Evolutionary conservation across 2,329 filamentous ascomycete species (phyloP), one percentile per base, ranked within the genome.

Genomic region (Escovopsis sp.): DNA sequence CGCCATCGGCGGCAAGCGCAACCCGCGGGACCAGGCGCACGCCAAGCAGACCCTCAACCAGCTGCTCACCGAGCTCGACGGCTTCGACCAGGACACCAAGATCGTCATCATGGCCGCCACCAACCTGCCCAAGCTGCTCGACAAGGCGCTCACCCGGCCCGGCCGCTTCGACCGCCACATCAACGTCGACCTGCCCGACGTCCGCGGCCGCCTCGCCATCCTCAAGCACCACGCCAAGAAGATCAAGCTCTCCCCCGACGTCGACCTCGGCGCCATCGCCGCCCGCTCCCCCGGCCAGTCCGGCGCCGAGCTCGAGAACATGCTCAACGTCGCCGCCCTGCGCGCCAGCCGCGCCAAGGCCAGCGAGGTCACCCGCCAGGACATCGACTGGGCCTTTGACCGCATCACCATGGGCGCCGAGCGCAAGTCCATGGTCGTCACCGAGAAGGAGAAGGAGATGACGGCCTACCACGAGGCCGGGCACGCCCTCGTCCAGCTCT

Each of bases 1-100:
- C 57, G 90, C 90, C 35, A 90, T 98, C 48, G 90, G 90, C 48
- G 85, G 86, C 39, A 92, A 90, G 61, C 76, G 90, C 43, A 93
- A 94, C 50, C 82, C 90, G 33, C 71, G 86, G 39, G 92, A 98
- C 56, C 85, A 87, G 18, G 84, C 86, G 12, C 94, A 98, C 53
- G 83, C 88, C 44, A 94, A 94, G 57, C 92, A 98, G 60, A 98
- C 90, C 0, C 70, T 98, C 43, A 98, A 98, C 54, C 90, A 98
- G 60, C 72, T 98, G 36, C 72, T 98, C 38, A 96, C 92, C 14
- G 90, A 98, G 55, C 72, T 98, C 27, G 92, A 98, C 49, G 92
- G 92, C 17, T 98, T 98, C 51, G 86, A 93, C 39, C 87, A 94
- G 54, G 85, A 83, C 50, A 90, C 79, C 43, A 85, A 87, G 43